Base-by-base conservation (phyloP, 495 filamentous ascomycete species). In the Clavariopsis aquatica region DNA sequence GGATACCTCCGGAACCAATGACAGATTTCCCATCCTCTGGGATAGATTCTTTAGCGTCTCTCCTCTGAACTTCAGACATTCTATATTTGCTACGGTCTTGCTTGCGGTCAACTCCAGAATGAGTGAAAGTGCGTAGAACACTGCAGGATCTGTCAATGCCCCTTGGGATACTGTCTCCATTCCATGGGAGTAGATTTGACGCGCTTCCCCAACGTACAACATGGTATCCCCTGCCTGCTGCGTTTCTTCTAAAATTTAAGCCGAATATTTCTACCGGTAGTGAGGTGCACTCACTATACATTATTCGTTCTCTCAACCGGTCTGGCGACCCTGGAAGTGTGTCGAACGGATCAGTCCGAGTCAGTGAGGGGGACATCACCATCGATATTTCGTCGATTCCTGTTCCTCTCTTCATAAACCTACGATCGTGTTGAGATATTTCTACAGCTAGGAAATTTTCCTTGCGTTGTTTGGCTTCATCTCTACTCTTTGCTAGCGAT, bases 41-140 rank as follows among this genome's bases (percentile, higher is more conserved):
- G 52, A 27, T 1, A 60, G 31, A 22, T 36, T 27, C 15, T 38
- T 45, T 49, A 65, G 20, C 2, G 49, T 24, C 26, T 51, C 29
- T 15, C 55, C 62, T 1, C 62, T 54, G 28, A 59, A 55, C 23
- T 10, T 34, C 24, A 59, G 49, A 34, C 54, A 58, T 15, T 59
- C 54, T 2, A 59, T 19, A 15, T 53, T 65, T 23, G 54, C 31
- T 7, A 45, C 15, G 10, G 47, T 31, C 4, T 31, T 38, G 29
- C 51, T 65, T 23, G 46, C 47, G 4, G 46, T 55, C 20, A 53
- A n/a, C 17, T 20, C 45, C 29, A 65, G 41, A 7, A 51, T 20
- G 13, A 65, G 36, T n/a, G 62, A 60, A 10, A 65, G 28, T 2
- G 62, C 55, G 24, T 65, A 55, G 34, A 65, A 65, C 8, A 65